Evolutionary conservation across 371 early-diverging fungal genomes (phyloP), one percentile per base, ranked within the genome.

Genomic region (Mortierella sp.): DNA sequence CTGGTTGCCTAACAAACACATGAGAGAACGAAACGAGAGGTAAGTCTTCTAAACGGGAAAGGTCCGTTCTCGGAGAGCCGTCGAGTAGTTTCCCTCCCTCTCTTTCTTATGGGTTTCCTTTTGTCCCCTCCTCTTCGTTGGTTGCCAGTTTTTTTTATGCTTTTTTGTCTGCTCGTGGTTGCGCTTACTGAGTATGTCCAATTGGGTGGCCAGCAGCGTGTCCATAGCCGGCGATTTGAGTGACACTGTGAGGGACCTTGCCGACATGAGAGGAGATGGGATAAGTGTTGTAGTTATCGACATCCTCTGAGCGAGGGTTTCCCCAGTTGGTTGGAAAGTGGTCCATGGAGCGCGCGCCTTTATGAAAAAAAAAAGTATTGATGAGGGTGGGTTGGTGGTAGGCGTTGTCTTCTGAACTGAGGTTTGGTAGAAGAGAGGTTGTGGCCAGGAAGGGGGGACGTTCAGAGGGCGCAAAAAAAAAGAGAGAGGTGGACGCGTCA

Each of bases 271-370:
- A 76, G 57, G 78, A 65, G 62, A 76, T 63, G 19, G 90, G 90
- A 49, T 88, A 86, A 49, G 88, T 89, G 81, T 84, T 85, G 76
- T 87, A 82, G 58, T 65, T 82, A 67, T 88, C 88, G 42, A 78
- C 79, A 45, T 84, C 82, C 70, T 89, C 84, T 28, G 88, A 80
- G 69, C 90, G 89, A 63, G 91, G 90, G 67, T 93, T 90, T 50
- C 93, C 93, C 93, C 93, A 93, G 81, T 88, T 85, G 51, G 89
- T 88, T 79, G 92, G 92, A 72, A 91, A 90, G 82, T 90, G 86
- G 81, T 91, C 90, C 92, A 93, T 93, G 62, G 10, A n/a, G n/a
- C n/a, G n/a, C n/a, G 51, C 70, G 19, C 3, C 23, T 47, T 46
- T 55, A 19, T 19, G 14, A 16, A 43, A 16, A 43, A 19, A 19